Base-by-base conservation (phyloP, 140 eudicot species). In the Flaveria floridana region DNA sequence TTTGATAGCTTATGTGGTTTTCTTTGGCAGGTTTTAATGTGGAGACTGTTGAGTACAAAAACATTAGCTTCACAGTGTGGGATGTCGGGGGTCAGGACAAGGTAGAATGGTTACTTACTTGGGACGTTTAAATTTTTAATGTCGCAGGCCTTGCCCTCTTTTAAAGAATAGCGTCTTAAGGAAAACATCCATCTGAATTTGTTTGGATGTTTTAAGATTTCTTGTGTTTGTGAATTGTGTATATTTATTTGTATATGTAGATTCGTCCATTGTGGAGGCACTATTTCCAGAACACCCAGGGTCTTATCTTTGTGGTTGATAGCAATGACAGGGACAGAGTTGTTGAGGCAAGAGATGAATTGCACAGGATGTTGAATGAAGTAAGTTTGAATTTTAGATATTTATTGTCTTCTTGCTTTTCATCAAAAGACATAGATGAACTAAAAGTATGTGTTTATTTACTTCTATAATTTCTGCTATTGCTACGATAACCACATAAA, bases 181-280 rank as follows among this genome's bases (percentile, higher is more conserved):
- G 26, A 50, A 66, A 50, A 50, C 25, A 34, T 3, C 37, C 18
- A 52, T 48, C 12, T 21, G 34, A 21, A 53, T 68, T 42, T 7
- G 20, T 23, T 23, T 41, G 75, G 25, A 39, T 20, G 46, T 19
- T 39, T 2, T 67, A 67, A 42, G 26, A 4, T 7, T 58, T 58
- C 3, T 73, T 74, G 50, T 16, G n/a, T 46, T 3, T 48, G 7
- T 48, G 41, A 55, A 48, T 65, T 71, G 57, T 19, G 2, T 30
- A 68, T 66, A 25, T 68, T 41, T 56, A 39, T 42, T 47, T 56
- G 66, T 81, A 4, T 50, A 5, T 79, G 50, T 87, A 89, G 96
- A 89, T 89, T 74, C 96, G 96, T 70, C 96, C 96, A 64, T 77
- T 89, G 87, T 89, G 96, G 96, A 89, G 96, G 90, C 96, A 89